Conservation (phyloP, 2,329 filamentous ascomycete genomes). For the Trematosphaeria pertusa region DNA sequence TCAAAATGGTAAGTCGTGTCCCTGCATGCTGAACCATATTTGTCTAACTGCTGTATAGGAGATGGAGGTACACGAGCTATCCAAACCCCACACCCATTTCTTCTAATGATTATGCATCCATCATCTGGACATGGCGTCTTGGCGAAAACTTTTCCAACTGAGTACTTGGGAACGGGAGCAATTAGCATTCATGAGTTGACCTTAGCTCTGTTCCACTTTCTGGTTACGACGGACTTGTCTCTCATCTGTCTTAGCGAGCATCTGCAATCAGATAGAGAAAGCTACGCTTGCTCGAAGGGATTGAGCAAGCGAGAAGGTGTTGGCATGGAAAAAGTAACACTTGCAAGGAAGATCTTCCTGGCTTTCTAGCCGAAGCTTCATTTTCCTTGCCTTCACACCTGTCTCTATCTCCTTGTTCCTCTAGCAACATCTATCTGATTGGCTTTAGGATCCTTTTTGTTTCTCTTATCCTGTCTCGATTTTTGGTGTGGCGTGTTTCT, state of each 20-base stretch:
- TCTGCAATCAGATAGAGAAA: slow-evolving; percentile 46
- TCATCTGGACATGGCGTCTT: slow-evolving; percentile 51
- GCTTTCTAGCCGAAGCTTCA: slow-evolving; percentile 27
- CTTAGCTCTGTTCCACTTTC: slow-evolving; percentile 48
- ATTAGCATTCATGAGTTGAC: slow-evolving; percentile 51
- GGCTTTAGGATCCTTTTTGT: slow-evolving; percentile 18
- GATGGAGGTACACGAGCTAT: slow-evolving; percentile 99
- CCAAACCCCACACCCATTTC: slow-evolving; percentile 99
- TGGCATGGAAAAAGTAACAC: slow-evolving; percentile 28
- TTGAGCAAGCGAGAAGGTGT: slow-evolving; percentile 28
- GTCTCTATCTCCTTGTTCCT: slow-evolving; percentile 33
- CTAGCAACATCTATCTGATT: slow-evolving; percentile 29
- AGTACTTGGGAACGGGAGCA: slow-evolving; percentile 44
- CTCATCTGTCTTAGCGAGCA: slow-evolving; percentile 51
- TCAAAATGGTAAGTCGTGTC: slow-evolving; percentile 83
- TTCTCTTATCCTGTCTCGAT: slow-evolving; percentile 18
- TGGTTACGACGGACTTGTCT: slow-evolving; percentile 49
- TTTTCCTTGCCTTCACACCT: slow-evolving; percentile 35
- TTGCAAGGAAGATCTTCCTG: slow-evolving; percentile 16
- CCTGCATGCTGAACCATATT: not conserved
- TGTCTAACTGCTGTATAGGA: slow-evolving; percentile 70
- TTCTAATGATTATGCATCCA: slow-evolving; percentile 72
- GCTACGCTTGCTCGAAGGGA: slow-evolving; percentile 24
- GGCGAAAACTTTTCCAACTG: slow-evolving; percentile 46
- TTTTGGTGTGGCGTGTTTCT: slow-evolving; percentile 26